Evolutionary conservation across 2,329 filamentous ascomycete species (phyloP).

Genomic region (Paraconiothyrium sp.): DNA sequence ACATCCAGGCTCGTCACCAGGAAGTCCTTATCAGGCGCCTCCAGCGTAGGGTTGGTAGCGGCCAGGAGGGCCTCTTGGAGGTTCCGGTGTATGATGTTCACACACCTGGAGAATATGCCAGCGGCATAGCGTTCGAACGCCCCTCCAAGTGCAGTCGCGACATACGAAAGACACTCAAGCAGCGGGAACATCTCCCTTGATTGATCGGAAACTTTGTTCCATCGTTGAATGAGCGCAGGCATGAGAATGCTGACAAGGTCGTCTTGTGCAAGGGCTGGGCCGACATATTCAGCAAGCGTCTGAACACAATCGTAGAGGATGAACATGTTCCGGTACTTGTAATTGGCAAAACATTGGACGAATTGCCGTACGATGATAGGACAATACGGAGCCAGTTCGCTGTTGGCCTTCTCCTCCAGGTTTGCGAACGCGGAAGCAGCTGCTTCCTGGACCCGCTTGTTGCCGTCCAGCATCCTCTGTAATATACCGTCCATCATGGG

Average conservation of each 20-base stretch:
- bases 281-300: slow-evolving; percentile 91
- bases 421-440: slow-evolving; percentile 96
- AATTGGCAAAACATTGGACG: slow-evolving; percentile 88
- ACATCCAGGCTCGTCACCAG: slow-evolving; percentile 94
- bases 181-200: slow-evolving; percentile 94
- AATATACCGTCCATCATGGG: slow-evolving; percentile 98
- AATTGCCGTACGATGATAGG: slow-evolving; percentile 91
- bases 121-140: slow-evolving; percentile 85
- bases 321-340: slow-evolving; percentile 99
- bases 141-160: slow-evolving; percentile 84
- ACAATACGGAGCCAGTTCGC: slow-evolving; percentile 83
- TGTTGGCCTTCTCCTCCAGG: slow-evolving; percentile 90
- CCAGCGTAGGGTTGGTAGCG: slow-evolving; percentile 72
- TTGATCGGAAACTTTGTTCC: slow-evolving; percentile 86
- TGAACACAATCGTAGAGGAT: slow-evolving; percentile 99
- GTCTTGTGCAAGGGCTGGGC: slow-evolving; percentile 79
- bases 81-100: slow-evolving; percentile 90
- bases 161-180: slow-evolving; percentile 95
- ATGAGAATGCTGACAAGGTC: slow-evolving; percentile 87
- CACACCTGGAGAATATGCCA: slow-evolving; percentile 87
- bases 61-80: slow-evolving; percentile 81
- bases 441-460: slow-evolving; percentile 98
- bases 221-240: slow-evolving; percentile 89
- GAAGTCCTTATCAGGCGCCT: slow-evolving; percentile 95
- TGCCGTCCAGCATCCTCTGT: slow-evolving; percentile 92